phyloP scores from a whole-genome alignment of 2,329 filamentous ascomycete species.

The Thielaviopsis euricoi region DNA sequence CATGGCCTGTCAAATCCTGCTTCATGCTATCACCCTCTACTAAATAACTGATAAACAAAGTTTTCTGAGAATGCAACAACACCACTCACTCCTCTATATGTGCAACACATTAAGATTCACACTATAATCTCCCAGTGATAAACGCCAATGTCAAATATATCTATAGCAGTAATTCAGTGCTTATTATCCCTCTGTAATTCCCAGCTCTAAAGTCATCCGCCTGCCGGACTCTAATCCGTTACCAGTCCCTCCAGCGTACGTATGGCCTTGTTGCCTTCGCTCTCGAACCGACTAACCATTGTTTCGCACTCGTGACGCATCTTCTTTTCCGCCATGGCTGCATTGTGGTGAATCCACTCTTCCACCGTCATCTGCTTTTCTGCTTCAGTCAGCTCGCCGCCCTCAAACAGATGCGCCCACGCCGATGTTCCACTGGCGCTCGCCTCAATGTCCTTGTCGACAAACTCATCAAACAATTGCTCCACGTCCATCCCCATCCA shows the following conservation, averaged over 20 bases:
- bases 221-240: slow-evolving; percentile 26
- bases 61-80: not conserved
- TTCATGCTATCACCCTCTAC: not conserved
- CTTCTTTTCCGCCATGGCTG: slow-evolving; percentile 61
- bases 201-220: not conserved
- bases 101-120: not conserved
- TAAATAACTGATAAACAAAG: not conserved
- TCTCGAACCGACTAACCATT: slow-evolving; percentile 70
- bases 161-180: not conserved
- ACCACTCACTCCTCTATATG: not conserved
- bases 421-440: slow-evolving; percentile 30
- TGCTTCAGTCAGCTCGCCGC: slow-evolving; percentile 47
- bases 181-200: not conserved
- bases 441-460: not conserved
- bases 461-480: slow-evolving; percentile 38
- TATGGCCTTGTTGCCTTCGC: slow-evolving; percentile 65
- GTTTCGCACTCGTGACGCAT: slow-evolving; percentile 68
- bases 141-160: not conserved
- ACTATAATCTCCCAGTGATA: not conserved
- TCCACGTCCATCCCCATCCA: slow-evolving; percentile 72
- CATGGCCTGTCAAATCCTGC: not conserved
- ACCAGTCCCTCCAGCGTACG: slow-evolving; percentile 57
- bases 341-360: slow-evolving; percentile 78
- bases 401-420: slow-evolving; percentile 33
- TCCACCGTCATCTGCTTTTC: slow-evolving; percentile 89